Conservation (phyloP, 2,329 filamentous ascomycete genomes). For the Curvularia eragrostidis region DNA sequence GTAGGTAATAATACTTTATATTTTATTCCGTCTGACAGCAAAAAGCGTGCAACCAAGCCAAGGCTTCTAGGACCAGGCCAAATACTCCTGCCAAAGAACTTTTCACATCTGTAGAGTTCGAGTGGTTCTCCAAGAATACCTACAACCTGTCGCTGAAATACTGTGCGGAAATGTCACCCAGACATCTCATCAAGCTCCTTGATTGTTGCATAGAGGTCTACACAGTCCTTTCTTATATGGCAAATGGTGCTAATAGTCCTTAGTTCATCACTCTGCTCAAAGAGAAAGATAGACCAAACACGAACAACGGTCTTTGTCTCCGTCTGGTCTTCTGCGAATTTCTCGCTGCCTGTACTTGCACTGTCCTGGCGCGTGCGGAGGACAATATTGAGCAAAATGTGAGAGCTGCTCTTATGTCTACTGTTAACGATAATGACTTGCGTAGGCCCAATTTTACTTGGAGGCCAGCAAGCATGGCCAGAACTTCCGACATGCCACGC, state of each 20-base stretch:
- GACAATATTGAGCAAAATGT: slow-evolving; percentile 52
- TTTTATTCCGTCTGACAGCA: slow-evolving; percentile 46
- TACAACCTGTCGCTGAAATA: slow-evolving; percentile 78
- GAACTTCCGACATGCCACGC: slow-evolving; percentile 61
- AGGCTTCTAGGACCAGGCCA: slow-evolving; percentile 54
- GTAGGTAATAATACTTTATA: slow-evolving; percentile 34
- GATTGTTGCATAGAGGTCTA: slow-evolving; percentile 53
- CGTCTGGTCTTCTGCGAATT: slow-evolving; percentile 76
- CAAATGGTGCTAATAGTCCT: slow-evolving; percentile 4
- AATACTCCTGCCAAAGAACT: slow-evolving; percentile 47
- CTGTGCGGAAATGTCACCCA: slow-evolving; percentile 63
- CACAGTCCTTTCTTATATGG: not conserved
- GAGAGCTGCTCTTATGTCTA: slow-evolving; percentile 26
- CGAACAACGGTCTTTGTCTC: slow-evolving; percentile 59
- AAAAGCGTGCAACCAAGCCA: slow-evolving; percentile 56
- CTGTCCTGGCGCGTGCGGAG: slow-evolving; percentile 57
- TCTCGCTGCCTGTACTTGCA: slow-evolving; percentile 58
- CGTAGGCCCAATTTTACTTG: slow-evolving; percentile 67
- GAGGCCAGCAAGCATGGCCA: slow-evolving; percentile 66
- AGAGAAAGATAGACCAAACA: slow-evolving; percentile 29
- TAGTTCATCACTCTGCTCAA: slow-evolving; percentile 53
- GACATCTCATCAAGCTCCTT: slow-evolving; percentile 63
- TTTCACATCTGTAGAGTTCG: slow-evolving; percentile 71
- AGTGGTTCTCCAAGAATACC: slow-evolving; percentile 84
- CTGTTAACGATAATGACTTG: slow-evolving; percentile 38